Evolutionary conservation across 345 rosid genomes (phyloP).

Genomic region (Rubroshorea leprosula): DNA sequence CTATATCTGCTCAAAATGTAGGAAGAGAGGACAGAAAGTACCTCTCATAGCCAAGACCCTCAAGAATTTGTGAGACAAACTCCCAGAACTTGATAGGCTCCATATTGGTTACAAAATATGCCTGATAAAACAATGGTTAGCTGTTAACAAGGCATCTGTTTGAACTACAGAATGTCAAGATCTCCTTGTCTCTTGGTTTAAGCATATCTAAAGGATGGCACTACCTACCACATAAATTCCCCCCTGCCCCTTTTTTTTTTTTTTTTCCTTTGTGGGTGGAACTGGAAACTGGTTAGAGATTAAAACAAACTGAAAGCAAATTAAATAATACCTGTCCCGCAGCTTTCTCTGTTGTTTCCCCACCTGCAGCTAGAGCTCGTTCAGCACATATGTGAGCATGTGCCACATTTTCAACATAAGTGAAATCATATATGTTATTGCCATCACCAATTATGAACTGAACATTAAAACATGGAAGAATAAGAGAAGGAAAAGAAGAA

Average conservation of each 20-base stretch:
- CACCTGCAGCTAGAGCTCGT: conserved; percentile 80
- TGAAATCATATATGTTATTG: conserved; percentile 69
- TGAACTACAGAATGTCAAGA: conserved; percentile 11
- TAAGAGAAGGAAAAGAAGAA: too few relatives aligned
- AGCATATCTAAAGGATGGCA: too few relatives aligned
- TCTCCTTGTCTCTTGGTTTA: neutral
- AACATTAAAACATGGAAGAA: conserved; percentile 5
- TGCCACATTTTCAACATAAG: conserved; percentile 92
- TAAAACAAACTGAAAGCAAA: conserved; percentile 11
- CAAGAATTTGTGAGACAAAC: conserved; percentile 59
- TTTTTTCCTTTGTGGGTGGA: neutral
- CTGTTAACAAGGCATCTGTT: neutral
- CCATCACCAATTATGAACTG: conserved; percentile 97
- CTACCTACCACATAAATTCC: too few relatives aligned
- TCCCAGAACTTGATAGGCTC: conserved; percentile 94
- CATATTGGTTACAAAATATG: conserved; percentile 88
- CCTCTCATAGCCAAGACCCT: conserved; percentile 97
- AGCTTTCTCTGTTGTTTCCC: conserved; percentile 63
- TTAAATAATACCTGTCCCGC: conserved; percentile 70
- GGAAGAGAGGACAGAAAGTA: conserved; percentile 8
- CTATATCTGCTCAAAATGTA: conserved; percentile 1
- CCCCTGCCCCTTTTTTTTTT: neutral
- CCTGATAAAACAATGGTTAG: conserved; percentile 39
- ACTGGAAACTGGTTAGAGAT: conserved; percentile 4
- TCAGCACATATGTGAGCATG: conserved; percentile 95